Evolutionary conservation across 2,329 filamentous ascomycete species (phyloP), one percentile per base, ranked within the genome.

Genomic region (Trichoderma sp.): DNA sequence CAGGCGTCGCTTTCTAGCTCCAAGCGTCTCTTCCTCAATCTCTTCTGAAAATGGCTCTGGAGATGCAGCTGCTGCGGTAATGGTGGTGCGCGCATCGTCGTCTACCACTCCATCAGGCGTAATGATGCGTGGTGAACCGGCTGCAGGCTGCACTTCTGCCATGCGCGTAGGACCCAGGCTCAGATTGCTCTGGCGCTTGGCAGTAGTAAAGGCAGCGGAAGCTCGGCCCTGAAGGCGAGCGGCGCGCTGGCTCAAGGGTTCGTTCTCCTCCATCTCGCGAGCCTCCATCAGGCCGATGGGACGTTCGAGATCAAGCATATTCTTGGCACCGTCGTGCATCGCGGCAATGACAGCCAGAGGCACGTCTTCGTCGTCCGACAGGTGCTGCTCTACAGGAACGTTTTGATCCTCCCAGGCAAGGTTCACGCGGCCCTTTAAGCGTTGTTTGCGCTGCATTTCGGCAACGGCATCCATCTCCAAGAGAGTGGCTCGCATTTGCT

Each of bases 381-480:
- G 79, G 29, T 83, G 82, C 16, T 81, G 79, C 24, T 76, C 78
- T 2, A 77, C 75, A 67, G 86, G 83, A 8, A 83, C 82, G 14
- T 82, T 80, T 0, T 86, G 86, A 62, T 91, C 91, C 79, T 98
- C 94, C 96, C 96, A 99, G 1, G 95, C 96, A 40, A 99, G 85
- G 70, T 93, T 93, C 40, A 97, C 89, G 69, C 90, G 92, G 76
- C 92, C 92, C 68, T 87, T 86, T 74, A 91, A 87, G 47, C 95
- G 88, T 33, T 91, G 86, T 72, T 90, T 89, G 73, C 90, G 90
- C 77, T 97, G 92, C 29, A 94, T 87, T 79, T 97, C 92, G 27
- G 93, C 92, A 33, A 97, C 93, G 0, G 93, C 92, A 76, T 99
- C 95, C 73, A 98, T 87, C 77, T 99, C 89, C 1, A 99, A 84